These are phyloP conservation scores for Zymoseptoria pseudotritici DNA, from an alignment of 2,329 filamentous ascomycete genomes.

Conservation along the genomic window DNA sequence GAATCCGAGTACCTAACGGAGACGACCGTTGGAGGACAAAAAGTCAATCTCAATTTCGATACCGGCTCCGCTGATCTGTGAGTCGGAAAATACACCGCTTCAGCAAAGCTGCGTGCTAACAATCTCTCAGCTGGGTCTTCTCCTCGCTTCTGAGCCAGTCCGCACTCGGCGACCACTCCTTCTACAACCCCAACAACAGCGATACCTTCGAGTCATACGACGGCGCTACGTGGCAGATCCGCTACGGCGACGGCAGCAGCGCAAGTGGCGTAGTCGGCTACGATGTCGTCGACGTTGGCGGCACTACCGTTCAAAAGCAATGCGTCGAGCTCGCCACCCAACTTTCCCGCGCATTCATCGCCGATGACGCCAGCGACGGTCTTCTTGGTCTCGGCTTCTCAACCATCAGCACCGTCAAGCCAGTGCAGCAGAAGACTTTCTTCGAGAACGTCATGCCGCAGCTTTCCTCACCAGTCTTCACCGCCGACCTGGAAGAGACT, in stretches of 20 bases:
- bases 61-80: conserved; percentile 67
- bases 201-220: conserved; percentile 42
- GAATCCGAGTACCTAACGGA: conserved; percentile 65
- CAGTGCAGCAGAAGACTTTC: conserved; percentile 59
- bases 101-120: conserved; percentile 1
- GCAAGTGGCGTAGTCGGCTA: conserved; percentile 58
- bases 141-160: conserved; percentile 49
- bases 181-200: conserved; percentile 49
- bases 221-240: conserved; percentile 53
- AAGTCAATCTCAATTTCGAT: conserved; percentile 63
- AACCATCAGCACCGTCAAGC: conserved; percentile 56
- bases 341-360: conserved; percentile 52
- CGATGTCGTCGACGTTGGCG: conserved; percentile 62
- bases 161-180: conserved; percentile 45
- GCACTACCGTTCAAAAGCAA: conserved; percentile 53
- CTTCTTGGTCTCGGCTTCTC: conserved; percentile 62
- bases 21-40: conserved; percentile 62
- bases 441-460: conserved; percentile 60
- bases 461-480: conserved; percentile 61
- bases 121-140: conserved; percentile 55
- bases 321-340: conserved; percentile 59
- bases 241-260: conserved; percentile 61
- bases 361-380: conserved; percentile 58
- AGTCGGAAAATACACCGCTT: conserved; percentile 20
- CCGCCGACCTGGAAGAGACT: conserved; percentile 56